Evolutionary conservation across 2,329 filamentous ascomycete species (phyloP).

Genomic region (Penicillium sp.): DNA sequence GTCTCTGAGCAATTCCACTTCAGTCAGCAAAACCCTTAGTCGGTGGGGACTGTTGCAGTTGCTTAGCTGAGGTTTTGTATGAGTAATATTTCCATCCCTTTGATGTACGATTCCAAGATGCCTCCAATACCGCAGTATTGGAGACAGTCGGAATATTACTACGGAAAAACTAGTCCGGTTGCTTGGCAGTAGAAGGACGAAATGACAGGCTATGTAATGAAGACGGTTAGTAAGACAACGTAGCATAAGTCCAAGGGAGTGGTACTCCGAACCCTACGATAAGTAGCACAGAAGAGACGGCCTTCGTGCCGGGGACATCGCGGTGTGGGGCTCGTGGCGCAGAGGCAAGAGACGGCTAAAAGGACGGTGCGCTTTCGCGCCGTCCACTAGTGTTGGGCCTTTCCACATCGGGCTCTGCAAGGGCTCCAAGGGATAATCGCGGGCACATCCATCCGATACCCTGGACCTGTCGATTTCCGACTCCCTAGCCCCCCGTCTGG

Average conservation of each 20-base stretch:
- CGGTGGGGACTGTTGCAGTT: conserved; percentile 3
- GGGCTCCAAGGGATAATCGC: conserved; percentile 5
- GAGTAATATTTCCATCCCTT: neutral
- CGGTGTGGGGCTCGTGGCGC: neutral
- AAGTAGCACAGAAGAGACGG: too few species aligned
- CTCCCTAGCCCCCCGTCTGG: neutral
- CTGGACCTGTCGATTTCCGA: conserved; percentile 3
- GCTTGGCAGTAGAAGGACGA: neutral
- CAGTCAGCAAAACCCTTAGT: neutral
- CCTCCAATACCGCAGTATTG: neutral
- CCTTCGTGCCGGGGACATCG: neutral
- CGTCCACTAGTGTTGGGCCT: neutral
- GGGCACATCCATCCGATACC: conserved; percentile 21
- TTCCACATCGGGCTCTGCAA: conserved; percentile 1
- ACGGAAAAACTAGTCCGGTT: neutral
- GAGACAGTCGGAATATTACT: conserved; percentile 1
- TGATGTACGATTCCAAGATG: neutral
- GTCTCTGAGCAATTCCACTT: conserved; percentile 1
- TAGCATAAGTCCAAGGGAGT: neutral
- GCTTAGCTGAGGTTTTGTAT: neutral
- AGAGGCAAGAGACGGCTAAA: neutral
- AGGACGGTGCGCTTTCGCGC: neutral
- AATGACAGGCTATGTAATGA: neutral
- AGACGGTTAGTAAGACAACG: conserved; percentile 5
- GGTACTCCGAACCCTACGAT: too few species aligned